These are phyloP conservation scores for Nicotiana paniculata DNA, from an alignment of 257 asterid genomes.

Conservation along the genomic window DNA sequence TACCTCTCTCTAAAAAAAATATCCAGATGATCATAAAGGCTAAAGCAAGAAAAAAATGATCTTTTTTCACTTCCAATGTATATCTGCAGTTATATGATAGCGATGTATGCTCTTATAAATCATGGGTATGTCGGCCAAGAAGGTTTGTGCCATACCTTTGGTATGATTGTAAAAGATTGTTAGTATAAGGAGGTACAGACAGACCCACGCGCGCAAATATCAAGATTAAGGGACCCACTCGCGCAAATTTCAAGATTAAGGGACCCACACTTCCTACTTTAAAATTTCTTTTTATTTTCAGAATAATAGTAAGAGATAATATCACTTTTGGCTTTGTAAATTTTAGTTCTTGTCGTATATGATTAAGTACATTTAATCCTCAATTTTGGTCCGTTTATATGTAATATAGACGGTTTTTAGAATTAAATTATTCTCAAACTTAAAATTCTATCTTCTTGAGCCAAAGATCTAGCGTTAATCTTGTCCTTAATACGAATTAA, in stretches of 20 bases:
- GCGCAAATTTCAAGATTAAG: neutral
- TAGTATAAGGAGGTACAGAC: neutral
- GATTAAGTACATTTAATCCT: too few species aligned
- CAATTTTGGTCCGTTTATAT: too few species aligned
- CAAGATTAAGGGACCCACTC: slow-evolving; percentile 5
- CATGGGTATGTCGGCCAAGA: slow-evolving; percentile 1
- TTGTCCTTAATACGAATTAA: too few species aligned
- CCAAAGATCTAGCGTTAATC: too few species aligned
- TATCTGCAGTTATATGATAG: neutral
- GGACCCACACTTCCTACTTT: neutral
- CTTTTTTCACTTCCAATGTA: neutral
- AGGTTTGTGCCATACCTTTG: neutral
- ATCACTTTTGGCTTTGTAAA: too few species aligned
- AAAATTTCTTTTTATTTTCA: neutral
- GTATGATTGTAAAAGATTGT: neutral
- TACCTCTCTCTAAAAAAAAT: neutral
- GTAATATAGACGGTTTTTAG: too few species aligned
- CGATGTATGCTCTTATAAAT: neutral
- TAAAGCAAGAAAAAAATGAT: neutral
- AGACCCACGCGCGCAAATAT: slow-evolving; percentile 7
- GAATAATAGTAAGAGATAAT: too few species aligned
- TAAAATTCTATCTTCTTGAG: too few species aligned
- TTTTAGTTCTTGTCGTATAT: too few species aligned
- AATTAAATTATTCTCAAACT: too few species aligned
- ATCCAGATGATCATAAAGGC: neutral